phyloP scores from a whole-genome alignment of 768 basidiomycete genomes.

The Cyathus striatus region DNA sequence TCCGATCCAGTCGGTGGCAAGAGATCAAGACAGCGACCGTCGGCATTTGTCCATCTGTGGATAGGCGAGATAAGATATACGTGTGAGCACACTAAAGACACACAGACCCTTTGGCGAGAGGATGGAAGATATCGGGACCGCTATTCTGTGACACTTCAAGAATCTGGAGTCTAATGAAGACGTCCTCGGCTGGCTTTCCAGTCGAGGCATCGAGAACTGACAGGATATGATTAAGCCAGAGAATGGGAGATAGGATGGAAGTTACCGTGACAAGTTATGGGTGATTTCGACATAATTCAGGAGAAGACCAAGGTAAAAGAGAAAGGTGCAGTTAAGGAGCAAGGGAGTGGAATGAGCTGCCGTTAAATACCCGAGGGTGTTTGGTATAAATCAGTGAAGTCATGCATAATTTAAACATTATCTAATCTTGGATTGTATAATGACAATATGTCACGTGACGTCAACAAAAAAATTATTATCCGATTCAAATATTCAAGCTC shows the following conservation, averaged over 20 bases:
- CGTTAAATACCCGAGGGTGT: too few species aligned
- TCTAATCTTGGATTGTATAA: too few species aligned
- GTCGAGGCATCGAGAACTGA: conserved; percentile 82
- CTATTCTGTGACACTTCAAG: conserved; percentile 28
- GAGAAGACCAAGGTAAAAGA: too few species aligned
- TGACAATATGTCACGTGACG: not conserved
- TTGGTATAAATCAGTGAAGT: too few species aligned
- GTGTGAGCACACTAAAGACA: conserved; percentile 5
- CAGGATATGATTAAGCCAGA: not conserved
- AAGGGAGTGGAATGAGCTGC: too few species aligned
- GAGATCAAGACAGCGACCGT: conserved; percentile 81
- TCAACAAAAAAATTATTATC: conserved; percentile 6
- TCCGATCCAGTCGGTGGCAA: conserved; percentile 50
- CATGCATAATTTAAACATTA: too few species aligned
- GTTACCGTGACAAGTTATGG: conserved; percentile 89
- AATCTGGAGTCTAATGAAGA: conserved; percentile 59
- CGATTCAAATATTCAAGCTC: conserved; percentile 11
- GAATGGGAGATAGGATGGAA: not conserved
- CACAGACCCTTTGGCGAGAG: conserved; percentile 54
- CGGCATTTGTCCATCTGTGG: conserved; percentile 72
- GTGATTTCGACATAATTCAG: conserved; percentile 59
- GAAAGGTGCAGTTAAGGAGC: too few species aligned
- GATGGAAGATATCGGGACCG: conserved; percentile 41
- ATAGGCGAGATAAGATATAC: too few species aligned
- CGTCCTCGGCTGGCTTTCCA: conserved; percentile 75